A percentile compares a stretch with the other conserved stretches of the same genome.
phyloP scores from a whole-genome alignment of 2,329 filamentous ascomycete species.

The Madurella mycetomatis region DNA sequence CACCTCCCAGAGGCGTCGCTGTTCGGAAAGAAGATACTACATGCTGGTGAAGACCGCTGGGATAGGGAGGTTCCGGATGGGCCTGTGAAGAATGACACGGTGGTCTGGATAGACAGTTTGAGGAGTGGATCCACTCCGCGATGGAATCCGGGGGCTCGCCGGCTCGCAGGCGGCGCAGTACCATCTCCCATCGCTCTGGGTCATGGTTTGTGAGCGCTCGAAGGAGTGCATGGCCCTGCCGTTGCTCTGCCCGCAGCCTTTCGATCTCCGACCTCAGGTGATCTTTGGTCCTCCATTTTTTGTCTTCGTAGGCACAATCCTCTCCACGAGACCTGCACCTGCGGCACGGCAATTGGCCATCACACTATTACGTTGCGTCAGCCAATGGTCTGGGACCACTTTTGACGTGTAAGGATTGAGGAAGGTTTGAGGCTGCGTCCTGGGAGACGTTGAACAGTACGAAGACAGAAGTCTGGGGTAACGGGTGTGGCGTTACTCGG shows the following conservation, averaged over 20 bases:
- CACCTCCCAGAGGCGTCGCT: too few species aligned
- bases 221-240: slow-evolving; percentile 23
- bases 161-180: slow-evolving; percentile 18
- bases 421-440: too few species aligned
- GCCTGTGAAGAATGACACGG: not conserved
- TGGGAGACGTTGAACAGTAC: too few species aligned
- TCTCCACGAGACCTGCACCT: slow-evolving; percentile 25
- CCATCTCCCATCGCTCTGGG: slow-evolving; percentile 19
- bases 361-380: slow-evolving; percentile 21
- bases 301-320: slow-evolving; percentile 27
- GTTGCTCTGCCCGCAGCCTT: slow-evolving; percentile 23
- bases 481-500: not conserved
- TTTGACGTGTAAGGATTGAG: not conserved
- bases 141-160: slow-evolving; percentile 23
- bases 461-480: too few species aligned
- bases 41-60: not conserved
- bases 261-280: slow-evolving; percentile 27
- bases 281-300: slow-evolving; percentile 28
- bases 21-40: too few species aligned
- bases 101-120: not conserved
- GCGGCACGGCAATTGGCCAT: slow-evolving; percentile 26
- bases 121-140: slow-evolving; percentile 24
- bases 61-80: not conserved
- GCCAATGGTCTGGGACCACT: not conserved
- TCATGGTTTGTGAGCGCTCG: slow-evolving; percentile 23